Evolutionary conservation across 2,329 filamentous ascomycete genomes (phyloP).

Genomic region (Aspergillus eucalypticola): DNA sequence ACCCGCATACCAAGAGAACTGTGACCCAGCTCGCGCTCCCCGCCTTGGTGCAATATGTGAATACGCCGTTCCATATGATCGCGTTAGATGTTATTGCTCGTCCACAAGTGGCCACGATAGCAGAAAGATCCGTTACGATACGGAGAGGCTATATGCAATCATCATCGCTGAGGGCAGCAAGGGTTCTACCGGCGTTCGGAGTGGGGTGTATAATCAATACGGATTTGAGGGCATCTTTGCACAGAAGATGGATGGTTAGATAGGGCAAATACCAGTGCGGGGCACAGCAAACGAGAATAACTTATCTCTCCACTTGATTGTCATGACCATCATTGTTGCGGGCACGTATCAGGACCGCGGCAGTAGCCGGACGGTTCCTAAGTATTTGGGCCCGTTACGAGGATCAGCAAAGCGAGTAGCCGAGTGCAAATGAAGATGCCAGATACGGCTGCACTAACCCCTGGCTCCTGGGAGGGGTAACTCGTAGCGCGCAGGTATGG

Average conservation of each 20-base stretch:
- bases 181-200: slow-evolving; percentile 1
- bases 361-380: neutral
- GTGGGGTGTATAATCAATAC: slow-evolving; percentile 1
- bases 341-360: neutral
- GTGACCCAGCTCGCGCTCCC: slow-evolving; percentile 73
- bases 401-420: neutral
- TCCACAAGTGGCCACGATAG: neutral
- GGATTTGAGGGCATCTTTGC: neutral
- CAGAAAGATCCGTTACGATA: neutral
- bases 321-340: neutral
- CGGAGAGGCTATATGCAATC: neutral
- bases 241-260: neutral
- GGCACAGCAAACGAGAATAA: neutral
- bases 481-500: neutral
- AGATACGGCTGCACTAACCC: neutral
- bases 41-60: slow-evolving; percentile 72
- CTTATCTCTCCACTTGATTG: neutral
- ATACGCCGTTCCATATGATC: slow-evolving; percentile 80
- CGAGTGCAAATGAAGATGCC: neutral
- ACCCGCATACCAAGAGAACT: slow-evolving; percentile 25
- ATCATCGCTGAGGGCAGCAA: neutral
- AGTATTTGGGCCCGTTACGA: too few species aligned
- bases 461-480: neutral
- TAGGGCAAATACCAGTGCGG: neutral
- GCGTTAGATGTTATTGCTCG: slow-evolving; percentile 65